Evolutionary conservation across 495 filamentous ascomycete genomes (phyloP).

Genomic region (Hypomontagnella submonticulosa): DNA sequence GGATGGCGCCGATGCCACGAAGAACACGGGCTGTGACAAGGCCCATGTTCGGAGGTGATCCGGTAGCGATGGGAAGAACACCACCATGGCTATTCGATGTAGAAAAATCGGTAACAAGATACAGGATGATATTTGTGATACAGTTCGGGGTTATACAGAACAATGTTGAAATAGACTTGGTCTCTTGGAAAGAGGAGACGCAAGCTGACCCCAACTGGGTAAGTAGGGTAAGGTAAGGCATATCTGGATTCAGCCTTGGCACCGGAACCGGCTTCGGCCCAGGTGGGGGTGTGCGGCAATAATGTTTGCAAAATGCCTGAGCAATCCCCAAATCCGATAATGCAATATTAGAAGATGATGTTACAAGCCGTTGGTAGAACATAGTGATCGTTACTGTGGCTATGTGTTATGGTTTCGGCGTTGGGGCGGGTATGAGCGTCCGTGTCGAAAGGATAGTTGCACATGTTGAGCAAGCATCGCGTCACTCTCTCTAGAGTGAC

Average conservation of each 20-base stretch:
- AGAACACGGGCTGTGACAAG: constrained; percentile 65
- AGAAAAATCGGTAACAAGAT: background rate
- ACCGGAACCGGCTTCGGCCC: constrained; percentile 13
- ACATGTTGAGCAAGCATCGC: background rate
- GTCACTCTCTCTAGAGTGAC: background rate
- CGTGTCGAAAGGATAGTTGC: constrained; percentile 15
- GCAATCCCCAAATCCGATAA: constrained; percentile 6
- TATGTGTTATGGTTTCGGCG: constrained; percentile 6
- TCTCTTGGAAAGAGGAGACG: constrained; percentile 4
- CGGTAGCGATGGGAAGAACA: constrained; percentile 53
- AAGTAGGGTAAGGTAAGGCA: constrained; percentile 2
- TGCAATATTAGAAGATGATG: constrained; percentile 36
- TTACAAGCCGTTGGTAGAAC: constrained; percentile 27
- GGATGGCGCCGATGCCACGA: constrained; percentile 64
- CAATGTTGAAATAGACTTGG: background rate
- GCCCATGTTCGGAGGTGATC: constrained; percentile 61
- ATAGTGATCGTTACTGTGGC: constrained; percentile 7
- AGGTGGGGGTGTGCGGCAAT: constrained; percentile 6
- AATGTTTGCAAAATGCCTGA: constrained; percentile 9
- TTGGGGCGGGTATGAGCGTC: constrained; percentile 17
- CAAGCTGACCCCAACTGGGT: background rate
- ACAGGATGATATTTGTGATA: constrained; percentile 13
- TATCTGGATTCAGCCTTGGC: constrained; percentile 13
- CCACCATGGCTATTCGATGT: background rate
- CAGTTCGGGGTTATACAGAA: constrained; percentile 26